Evolutionary conservation across 2,329 filamentous ascomycete species (phyloP).

Genomic region (Verticillium zaregamsianum): DNA sequence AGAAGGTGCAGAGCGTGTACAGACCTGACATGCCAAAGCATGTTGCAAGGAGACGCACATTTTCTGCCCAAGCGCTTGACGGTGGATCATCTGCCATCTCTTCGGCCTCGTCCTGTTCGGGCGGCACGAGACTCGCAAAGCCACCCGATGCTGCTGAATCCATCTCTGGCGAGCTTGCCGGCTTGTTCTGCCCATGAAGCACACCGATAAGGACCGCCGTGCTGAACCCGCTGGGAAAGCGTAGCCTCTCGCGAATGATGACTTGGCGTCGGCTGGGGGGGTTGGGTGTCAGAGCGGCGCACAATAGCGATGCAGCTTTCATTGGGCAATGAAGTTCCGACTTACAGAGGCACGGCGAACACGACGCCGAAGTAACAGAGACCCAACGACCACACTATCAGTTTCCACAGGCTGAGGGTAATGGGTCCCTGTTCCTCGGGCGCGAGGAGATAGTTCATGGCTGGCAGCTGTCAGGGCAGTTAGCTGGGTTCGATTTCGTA

Average conservation of each 20-base stretch:
- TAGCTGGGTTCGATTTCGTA: too few species aligned
- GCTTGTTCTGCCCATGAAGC: slow-evolving; percentile 61
- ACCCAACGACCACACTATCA: slow-evolving; percentile 87
- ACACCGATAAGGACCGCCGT: slow-evolving; percentile 87
- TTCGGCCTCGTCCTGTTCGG: slow-evolving; percentile 3
- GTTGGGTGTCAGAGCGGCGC: not conserved
- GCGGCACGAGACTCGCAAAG: slow-evolving; percentile 38
- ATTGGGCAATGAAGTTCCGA: not conserved
- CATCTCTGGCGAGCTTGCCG: slow-evolving; percentile 2
- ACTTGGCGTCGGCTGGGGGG: slow-evolving; percentile 69
- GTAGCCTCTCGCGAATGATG: slow-evolving; percentile 86
- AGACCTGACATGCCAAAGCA: slow-evolving; percentile 57
- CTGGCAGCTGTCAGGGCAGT: slow-evolving; percentile 59
- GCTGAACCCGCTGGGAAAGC: slow-evolving; percentile 92
- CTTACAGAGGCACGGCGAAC: slow-evolving; percentile 82
- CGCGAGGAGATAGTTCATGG: slow-evolving; percentile 79
- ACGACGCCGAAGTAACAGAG: slow-evolving; percentile 96
- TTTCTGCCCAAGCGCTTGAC: slow-evolving; percentile 32
- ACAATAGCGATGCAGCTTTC: not conserved
- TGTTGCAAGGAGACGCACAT: slow-evolving; percentile 50
- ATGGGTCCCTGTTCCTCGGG: slow-evolving; percentile 76
- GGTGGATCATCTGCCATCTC: slow-evolving; percentile 7
- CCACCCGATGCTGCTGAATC: slow-evolving; percentile 31
- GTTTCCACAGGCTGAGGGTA: slow-evolving; percentile 65
- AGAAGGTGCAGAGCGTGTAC: slow-evolving; percentile 83